These are phyloP conservation scores for Pholiota conissans DNA, from an alignment of 768 basidiomycete genomes.

Conservation along the genomic window DNA sequence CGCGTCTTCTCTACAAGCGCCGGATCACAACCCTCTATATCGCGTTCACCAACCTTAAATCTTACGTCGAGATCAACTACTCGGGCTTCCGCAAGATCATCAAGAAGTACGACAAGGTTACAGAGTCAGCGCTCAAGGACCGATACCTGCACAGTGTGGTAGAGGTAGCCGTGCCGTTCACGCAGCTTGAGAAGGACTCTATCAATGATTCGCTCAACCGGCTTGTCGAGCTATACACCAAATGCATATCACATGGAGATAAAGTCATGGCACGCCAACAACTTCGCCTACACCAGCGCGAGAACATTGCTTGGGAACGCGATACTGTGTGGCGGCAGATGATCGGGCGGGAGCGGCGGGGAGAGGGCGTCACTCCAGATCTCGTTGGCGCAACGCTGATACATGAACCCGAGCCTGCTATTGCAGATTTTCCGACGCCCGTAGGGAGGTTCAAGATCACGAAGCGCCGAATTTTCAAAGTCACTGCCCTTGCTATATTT, in stretches of 20 bases:
- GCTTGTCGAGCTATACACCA: conserved; percentile 76
- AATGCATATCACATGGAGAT: conserved; percentile 82
- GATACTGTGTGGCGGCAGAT: conserved; percentile 98
- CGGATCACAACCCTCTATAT: conserved; percentile 84
- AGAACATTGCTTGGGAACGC: conserved; percentile 95
- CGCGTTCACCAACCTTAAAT: conserved; percentile 69
- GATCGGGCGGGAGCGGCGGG: conserved; percentile 80
- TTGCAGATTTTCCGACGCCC: conserved; percentile 62
- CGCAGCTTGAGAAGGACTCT: conserved; percentile 56
- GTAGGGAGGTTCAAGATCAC: conserved; percentile 68
- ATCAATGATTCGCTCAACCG: conserved; percentile 56
- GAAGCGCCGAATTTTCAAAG: conserved; percentile 55
- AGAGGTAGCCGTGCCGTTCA: conserved; percentile 70
- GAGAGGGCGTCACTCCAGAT: conserved; percentile 40
- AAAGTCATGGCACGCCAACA: conserved; percentile 69
- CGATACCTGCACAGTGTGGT: conserved; percentile 73
- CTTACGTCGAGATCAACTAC: conserved; percentile 90
- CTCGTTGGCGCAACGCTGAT: conserved; percentile 47
- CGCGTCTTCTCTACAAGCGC: conserved; percentile 85
- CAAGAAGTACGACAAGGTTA: conserved; percentile 99
- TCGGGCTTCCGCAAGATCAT: conserved; percentile 94
- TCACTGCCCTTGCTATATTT: conserved; percentile 60
- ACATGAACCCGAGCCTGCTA: conserved; percentile 41
- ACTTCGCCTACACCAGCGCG: conserved; percentile 82
- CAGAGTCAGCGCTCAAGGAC: conserved; percentile 77